Conservation (phyloP, 345 rosid genomes). For the Garcia nutans region DNA sequence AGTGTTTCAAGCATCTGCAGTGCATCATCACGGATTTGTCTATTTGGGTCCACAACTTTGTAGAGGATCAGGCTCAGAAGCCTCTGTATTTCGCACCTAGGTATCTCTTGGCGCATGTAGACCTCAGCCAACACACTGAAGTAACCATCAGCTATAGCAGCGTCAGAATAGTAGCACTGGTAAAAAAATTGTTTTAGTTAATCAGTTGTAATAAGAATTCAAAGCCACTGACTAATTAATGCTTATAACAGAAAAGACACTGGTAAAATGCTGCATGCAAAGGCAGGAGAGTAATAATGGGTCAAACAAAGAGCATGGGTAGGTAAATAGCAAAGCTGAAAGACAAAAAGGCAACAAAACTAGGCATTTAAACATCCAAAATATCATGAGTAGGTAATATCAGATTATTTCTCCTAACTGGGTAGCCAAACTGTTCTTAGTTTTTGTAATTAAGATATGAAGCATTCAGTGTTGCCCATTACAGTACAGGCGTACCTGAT, state of each 20-base stretch:
- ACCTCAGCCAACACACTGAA: slow-evolving; percentile 98
- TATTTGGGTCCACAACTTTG: slow-evolving; percentile 96
- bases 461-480: slow-evolving; percentile 7
- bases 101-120: slow-evolving; percentile 98
- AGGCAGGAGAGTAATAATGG: slow-evolving; percentile 7
- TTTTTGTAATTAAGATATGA: background rate
- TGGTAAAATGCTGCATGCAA: background rate
- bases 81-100: slow-evolving; percentile 94
- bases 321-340: background rate
- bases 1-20: slow-evolving; percentile 99
- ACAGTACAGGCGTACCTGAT: slow-evolving; percentile 59
- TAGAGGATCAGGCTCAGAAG: slow-evolving; percentile 93
- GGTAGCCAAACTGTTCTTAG: background rate
- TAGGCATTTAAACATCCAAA: background rate
- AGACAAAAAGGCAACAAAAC: slow-evolving; percentile 2
- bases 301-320: background rate
- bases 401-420: background rate
- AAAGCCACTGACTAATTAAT: background rate
- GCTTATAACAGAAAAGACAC: background rate
- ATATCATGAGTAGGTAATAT: background rate
- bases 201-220: background rate
- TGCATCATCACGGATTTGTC: slow-evolving; percentile 99
- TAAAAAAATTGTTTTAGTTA: slow-evolving; percentile 11
- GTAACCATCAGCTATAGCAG: slow-evolving; percentile 96
- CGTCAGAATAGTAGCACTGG: slow-evolving; percentile 96